phyloP scores from a whole-genome alignment of 441 rosid species.

The Populus hybrid region DNA sequence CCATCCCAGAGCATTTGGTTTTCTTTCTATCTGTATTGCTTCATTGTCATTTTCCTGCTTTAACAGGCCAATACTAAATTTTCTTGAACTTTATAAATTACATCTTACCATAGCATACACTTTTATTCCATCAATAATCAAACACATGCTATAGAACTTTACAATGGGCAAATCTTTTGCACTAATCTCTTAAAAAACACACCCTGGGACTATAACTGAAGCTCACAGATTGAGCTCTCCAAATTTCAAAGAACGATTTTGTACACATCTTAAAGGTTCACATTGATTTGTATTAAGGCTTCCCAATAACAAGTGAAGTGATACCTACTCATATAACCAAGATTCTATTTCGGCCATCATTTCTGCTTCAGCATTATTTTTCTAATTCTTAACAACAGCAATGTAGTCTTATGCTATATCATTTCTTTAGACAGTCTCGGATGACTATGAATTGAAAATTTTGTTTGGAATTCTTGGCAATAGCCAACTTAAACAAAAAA shows the following conservation, averaged over 20 bases:
- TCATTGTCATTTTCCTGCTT: neutral
- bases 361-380: neutral
- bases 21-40: neutral
- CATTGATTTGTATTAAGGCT: neutral
- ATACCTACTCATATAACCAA: neutral
- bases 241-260: neutral
- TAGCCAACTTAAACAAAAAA: neutral
- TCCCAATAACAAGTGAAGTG: neutral
- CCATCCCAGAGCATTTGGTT: conserved; percentile 3
- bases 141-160: no score
- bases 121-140: neutral
- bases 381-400: neutral
- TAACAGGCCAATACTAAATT: neutral
- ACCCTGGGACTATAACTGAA: neutral
- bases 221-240: neutral
- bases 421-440: neutral
- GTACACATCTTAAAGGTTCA: neutral
- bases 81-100: neutral
- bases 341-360: neutral
- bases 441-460: neutral
- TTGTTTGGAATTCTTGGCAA: neutral
- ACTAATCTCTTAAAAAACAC: neutral
- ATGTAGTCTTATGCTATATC: neutral
- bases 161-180: neutral
- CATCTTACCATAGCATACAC: neutral